A percentile compares a stretch with the other conserved stretches of the same genome.
Evolutionary conservation across 441 rosid species (phyloP).

Genomic region (Biscutella laevigata): DNA sequence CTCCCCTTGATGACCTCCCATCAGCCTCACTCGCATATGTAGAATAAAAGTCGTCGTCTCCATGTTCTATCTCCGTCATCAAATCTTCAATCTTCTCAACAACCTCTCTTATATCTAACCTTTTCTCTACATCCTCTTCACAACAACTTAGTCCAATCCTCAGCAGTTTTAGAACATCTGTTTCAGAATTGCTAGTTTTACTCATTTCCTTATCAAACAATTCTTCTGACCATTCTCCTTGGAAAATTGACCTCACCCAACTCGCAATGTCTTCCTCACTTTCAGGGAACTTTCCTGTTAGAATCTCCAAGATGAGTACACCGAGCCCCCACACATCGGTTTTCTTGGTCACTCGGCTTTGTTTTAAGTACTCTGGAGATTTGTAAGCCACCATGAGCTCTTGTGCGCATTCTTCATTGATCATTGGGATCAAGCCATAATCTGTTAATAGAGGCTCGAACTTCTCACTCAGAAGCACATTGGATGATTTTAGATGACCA

Average conservation of each 20-base stretch:
- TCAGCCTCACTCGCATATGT: slow-evolving; percentile 41
- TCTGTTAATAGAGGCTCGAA: slow-evolving; percentile 37
- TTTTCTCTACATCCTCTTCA: slow-evolving; percentile 38
- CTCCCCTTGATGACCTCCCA: slow-evolving; percentile 18
- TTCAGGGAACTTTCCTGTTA: slow-evolving; percentile 45
- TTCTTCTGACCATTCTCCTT: slow-evolving; percentile 27
- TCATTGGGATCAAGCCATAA: slow-evolving; percentile 42
- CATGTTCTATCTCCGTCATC: slow-evolving; percentile 27
- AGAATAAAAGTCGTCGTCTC: slow-evolving; percentile 42
- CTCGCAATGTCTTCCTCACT: slow-evolving; percentile 30
- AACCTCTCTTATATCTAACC: slow-evolving; percentile 45
- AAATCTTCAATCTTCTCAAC: slow-evolving; percentile 38
- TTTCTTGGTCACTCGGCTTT: slow-evolving; percentile 38
- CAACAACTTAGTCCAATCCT: slow-evolving; percentile 47
- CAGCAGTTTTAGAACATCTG: slow-evolving; percentile 35
- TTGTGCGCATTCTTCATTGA: slow-evolving; percentile 46
- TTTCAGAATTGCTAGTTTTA: slow-evolving; percentile 22
- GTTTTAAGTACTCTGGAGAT: slow-evolving; percentile 42
- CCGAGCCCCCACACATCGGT: slow-evolving; percentile 58
- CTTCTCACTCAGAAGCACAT: slow-evolving; percentile 36
- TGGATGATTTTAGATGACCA: slow-evolving; percentile 60
- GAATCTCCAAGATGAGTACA: slow-evolving; percentile 44
- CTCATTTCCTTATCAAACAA: slow-evolving; percentile 47
- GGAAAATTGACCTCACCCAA: slow-evolving; percentile 38
- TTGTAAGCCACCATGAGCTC: slow-evolving; percentile 51